phyloP scores from a whole-genome alignment of 495 filamentous ascomycete species.

The Halenospora varia region DNA sequence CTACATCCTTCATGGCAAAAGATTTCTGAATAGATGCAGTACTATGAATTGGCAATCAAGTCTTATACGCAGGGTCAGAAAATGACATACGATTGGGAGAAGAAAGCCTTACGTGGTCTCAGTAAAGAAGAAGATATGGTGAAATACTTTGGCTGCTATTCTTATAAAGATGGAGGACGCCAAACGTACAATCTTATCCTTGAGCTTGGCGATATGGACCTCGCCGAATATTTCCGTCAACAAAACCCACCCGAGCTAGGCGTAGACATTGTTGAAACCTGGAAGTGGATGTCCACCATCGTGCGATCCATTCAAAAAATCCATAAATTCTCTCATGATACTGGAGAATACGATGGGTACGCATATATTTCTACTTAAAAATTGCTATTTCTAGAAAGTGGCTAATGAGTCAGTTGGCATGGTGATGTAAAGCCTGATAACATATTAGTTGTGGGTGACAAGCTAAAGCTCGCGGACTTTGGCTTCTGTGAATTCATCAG shows the following conservation, averaged over 20 bases:
- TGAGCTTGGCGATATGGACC: neutral
- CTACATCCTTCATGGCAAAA: neutral
- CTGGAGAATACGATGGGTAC: constrained; percentile 12
- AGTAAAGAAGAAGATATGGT: neutral
- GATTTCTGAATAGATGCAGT: neutral
- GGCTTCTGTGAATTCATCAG: constrained; percentile 34
- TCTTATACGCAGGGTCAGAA: neutral
- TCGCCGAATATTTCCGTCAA: neutral
- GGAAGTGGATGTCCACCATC: neutral
- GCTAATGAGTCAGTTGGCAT: constrained; percentile 30
- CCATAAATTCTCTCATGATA: neutral
- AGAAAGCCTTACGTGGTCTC: neutral
- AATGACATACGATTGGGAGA: neutral
- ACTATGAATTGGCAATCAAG: neutral
- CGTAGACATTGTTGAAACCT: neutral
- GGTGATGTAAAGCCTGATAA: constrained; percentile 38
- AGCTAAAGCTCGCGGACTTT: constrained; percentile 38
- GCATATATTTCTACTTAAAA: neutral
- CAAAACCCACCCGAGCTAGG: neutral
- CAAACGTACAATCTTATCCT: neutral
- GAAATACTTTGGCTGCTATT: neutral
- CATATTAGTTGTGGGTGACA: constrained; percentile 31
- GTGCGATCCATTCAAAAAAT: neutral
- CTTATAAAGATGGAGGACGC: neutral
- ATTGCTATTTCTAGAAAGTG: neutral